Evolutionary conservation across 306 rosid genomes (phyloP), one percentile per base, ranked within the genome.

Genomic region (Cucurbita moschata): DNA sequence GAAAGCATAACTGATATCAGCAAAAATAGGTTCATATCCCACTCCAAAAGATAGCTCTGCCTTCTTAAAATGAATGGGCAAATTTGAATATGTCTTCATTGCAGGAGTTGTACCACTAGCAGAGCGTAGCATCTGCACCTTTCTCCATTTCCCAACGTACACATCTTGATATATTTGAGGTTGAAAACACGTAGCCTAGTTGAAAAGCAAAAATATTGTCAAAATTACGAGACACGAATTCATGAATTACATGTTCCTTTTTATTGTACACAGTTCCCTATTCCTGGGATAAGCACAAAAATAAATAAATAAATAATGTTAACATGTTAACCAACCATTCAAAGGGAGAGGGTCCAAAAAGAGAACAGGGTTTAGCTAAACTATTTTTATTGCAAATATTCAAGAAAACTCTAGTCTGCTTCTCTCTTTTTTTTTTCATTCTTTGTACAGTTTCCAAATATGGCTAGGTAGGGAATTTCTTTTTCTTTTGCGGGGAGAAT

Each of bases 21-120:
- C 96, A 80, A 95, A 91, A 77, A 77, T 80, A 30, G 99, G 97
- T 76, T 95, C 99, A 80, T 85, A 91, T 76, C 99, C 99, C 76
- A 95, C 99, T 75, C 99, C 99, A 84, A 79, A 95, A 74, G 96
- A 86, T 65, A 88, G 83, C 77, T 91, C 97, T 8, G 81, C 96
- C 73, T 83, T 95, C 80, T 88, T 87, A 75, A 95, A 95, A 87
- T 86, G 81, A 60, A 95, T 79, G 42, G 92, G 88, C 85, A 95
- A 84, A 81, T 88, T 88, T 14, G 90, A 82, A 83, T 83, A 95
- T 75, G 96, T 88, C 81, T 95, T 95, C 82, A 95, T 75, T 23
- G 99, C 96, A 71, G 99, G 99, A 74, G 97, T 91, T 72, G 99
- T 91, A 74, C 99, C 99, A 80, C 88, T 88, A 57, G 99, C 97